Conservation (phyloP, 257 asterid species). For the Solanum chmielewskii region DNA sequence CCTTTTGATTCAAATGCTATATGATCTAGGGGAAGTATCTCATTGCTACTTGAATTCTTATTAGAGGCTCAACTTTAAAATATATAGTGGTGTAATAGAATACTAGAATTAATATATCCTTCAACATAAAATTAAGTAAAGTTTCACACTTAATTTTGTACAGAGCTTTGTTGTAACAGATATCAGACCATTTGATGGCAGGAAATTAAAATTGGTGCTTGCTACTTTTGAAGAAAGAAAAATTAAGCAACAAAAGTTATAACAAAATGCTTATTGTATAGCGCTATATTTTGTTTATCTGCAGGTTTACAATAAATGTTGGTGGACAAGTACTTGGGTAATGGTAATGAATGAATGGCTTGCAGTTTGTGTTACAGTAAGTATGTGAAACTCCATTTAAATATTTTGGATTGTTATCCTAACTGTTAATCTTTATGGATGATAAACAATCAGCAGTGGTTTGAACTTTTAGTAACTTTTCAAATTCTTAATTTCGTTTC, state of each 20-base stretch:
- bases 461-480: background rate
- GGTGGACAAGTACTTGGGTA: slow-evolving; percentile 54
- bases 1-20: no score
- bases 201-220: background rate
- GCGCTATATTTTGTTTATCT: background rate
- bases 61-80: no score
- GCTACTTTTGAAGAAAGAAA: background rate
- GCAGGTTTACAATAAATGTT: slow-evolving; percentile 40
- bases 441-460: background rate
- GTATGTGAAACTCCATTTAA: background rate
- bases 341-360: slow-evolving; percentile 50
- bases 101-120: background rate
- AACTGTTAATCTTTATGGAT: background rate
- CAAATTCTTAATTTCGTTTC: background rate
- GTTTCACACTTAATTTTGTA: slow-evolving; percentile 1
- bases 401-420: background rate
- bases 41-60: no score
- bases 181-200: background rate
- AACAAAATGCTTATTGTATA: background rate
- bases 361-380: slow-evolving; percentile 39
- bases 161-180: slow-evolving; percentile 44
- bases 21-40: no score
- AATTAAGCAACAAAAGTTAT: background rate
- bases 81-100: no score
- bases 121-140: background rate